Evolutionary conservation across 1,139 yeast species (phyloP), one percentile per base, ranked within the genome.

Genomic region (Yamadazyma trypodendri): DNA sequence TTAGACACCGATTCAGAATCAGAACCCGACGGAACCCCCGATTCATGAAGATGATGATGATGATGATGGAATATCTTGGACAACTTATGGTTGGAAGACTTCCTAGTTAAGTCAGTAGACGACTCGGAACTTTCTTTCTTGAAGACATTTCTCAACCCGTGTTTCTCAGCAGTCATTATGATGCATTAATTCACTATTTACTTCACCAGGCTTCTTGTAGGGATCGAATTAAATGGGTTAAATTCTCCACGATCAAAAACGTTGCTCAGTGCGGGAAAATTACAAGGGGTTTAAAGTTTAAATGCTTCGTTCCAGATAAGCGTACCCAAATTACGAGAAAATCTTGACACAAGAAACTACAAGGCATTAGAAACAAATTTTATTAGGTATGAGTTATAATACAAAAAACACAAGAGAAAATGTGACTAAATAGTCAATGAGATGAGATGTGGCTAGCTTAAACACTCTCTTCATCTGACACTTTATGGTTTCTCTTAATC

Each of bases 401-500:
- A 31, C 34, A 29, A 29, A 29, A 18, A 18, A 27, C 6, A n/a
- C 14, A 16, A 27, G 6, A 16, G 30, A 27, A 12, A 27, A 12
- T 27, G 14, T n/a, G 27, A n/a, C n/a, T n/a, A n/a, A n/a, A n/a
- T n/a, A n/a, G n/a, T n/a, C n/a, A n/a, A 24, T 24, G 14, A 24
- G 14, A 24, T 18, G 21, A 18, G 14, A 24, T 24, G 27, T 5
- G 9, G 14, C 8, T 4, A 29, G 22, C 6, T 59, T 65, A 79
- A 41, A 77, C 81, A 42, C 83, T 77, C 55, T 80, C 86, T 43
- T 78, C 83, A 50, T 78, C 83, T 31, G 73, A 64, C 34, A 65
- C 68, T 56, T 75, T 75, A 51, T 76, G 72, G 60, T 79, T 79
- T 69, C 88, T 81, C 65, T 82, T 81, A 44, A 84, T 81, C 55